A percentile compares a stretch with the other conserved stretches of the same genome.
These are phyloP conservation scores for Tolypocladium endophyticum DNA, from an alignment of 2,329 filamentous ascomycete species.

Conservation along the genomic window DNA sequence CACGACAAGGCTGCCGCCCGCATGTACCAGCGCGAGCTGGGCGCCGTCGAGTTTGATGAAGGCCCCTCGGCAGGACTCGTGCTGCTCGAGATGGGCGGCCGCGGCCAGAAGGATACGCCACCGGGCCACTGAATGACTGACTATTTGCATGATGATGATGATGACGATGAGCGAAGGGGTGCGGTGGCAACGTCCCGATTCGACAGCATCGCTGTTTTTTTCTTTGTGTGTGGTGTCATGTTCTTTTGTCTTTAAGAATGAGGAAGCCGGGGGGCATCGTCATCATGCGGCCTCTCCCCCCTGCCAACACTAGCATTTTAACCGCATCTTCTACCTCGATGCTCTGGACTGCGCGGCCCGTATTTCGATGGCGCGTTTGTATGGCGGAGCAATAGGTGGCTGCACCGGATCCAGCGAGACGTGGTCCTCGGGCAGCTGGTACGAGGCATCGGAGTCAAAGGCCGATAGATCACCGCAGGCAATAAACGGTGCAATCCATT, in stretches of 20 bases:
- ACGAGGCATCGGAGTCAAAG: slow-evolving; percentile 93
- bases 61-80: slow-evolving; percentile 27
- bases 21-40: slow-evolving; percentile 38
- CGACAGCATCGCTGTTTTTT: background rate
- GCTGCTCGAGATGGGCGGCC: slow-evolving; percentile 29
- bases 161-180: background rate
- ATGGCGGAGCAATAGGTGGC: slow-evolving; percentile 90
- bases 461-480: slow-evolving; percentile 93
- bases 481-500: slow-evolving; percentile 92
- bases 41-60: slow-evolving; percentile 32
- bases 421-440: slow-evolving; percentile 76
- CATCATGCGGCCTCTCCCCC: background rate
- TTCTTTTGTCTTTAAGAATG: background rate
- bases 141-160: background rate
- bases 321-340: slow-evolving; percentile 1
- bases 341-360: slow-evolving; percentile 23
- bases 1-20: slow-evolving; percentile 25
- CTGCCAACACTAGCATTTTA: background rate
- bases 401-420: slow-evolving; percentile 86
- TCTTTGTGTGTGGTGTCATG: background rate
- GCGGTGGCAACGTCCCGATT: background rate
- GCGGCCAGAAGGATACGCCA: slow-evolving; percentile 22
- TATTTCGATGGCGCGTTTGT: slow-evolving; percentile 81
- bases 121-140: slow-evolving; percentile 1
- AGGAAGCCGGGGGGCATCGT: background rate